Evolutionary conservation across 73 alveolate species (phyloP), one percentile per base, ranked within the genome.

Genomic region (Paramecium tetraurelia): DNA sequence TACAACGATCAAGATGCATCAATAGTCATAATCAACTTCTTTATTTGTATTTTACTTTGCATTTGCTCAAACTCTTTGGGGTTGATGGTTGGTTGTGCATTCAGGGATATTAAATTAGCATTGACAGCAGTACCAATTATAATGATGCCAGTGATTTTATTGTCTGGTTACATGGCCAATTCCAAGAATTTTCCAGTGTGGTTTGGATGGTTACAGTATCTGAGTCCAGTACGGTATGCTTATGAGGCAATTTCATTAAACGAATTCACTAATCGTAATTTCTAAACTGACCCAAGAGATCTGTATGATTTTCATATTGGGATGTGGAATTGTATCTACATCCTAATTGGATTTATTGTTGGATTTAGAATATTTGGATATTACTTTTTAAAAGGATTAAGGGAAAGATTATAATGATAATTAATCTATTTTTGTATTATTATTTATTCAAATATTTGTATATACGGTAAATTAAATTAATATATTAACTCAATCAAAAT

Each of bases 181-280:
- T 41, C 89, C 11, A 95, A 87, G 31, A 86, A 80, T n/a, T 86
- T 87, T 14, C 57, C 58, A 21, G 88, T 24, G 5, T 96, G 97
- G 97, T 53, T 94, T 11, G 53, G 89, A 7, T 96, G 98, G 98
- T 36, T 93, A 33, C 70, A 94, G 27, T 96, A 96, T 57, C 70
- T 94, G 10, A 87, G 96, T 10, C 98, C 98, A 29, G 77, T 94
- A 11, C 89, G 94, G 57, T 96, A 94, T 85, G 93, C 96, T 12
- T 77, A 80, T 27, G 96, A 93, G 35, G 96, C 96, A 1, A 12
- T 96, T 6, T 33, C 89, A 1, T n/a, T 89, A 36, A 96, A 96
- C 85, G 98, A 96, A 70, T 92, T 84, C 46, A 92, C 88, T 35
- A 43, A 40, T 22, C 43, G 70, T n/a, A 18, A 7, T 10, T 86